phyloP scores from a whole-genome alignment of 2,329 filamentous ascomycete species.

The Pseudogymnoascus destructans region DNA sequence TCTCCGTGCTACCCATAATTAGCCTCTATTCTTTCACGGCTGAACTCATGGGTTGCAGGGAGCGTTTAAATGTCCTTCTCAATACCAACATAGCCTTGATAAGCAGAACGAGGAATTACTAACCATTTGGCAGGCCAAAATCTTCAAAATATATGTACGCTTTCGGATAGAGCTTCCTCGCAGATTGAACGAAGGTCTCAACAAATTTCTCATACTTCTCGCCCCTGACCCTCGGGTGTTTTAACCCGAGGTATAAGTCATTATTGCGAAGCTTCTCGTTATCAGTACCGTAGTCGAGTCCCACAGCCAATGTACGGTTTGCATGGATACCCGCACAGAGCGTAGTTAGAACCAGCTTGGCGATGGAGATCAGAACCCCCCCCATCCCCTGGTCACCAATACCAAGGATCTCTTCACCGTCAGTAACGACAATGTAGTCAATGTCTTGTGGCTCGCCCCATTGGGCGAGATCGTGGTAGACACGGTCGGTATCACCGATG shows the following conservation, averaged over 20 bases:
- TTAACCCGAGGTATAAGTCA: conserved; percentile 65
- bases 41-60: background rate
- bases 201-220: conserved; percentile 65
- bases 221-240: conserved; percentile 52
- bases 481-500: conserved; percentile 51
- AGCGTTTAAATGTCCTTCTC: background rate
- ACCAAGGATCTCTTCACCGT: conserved; percentile 62
- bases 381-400: conserved; percentile 85
- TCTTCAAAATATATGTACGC: conserved; percentile 87
- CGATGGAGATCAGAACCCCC: conserved; percentile 70
- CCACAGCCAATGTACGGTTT: conserved; percentile 62
- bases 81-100: background rate
- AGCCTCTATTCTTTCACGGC: background rate
- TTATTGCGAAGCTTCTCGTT: conserved; percentile 64
- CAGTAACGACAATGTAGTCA: conserved; percentile 76
- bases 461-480: conserved; percentile 52
- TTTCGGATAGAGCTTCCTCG: conserved; percentile 56
- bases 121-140: conserved; percentile 63
- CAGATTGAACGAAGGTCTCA: conserved; percentile 56
- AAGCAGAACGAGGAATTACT: conserved; percentile 10
- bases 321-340: conserved; percentile 80
- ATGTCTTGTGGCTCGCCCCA: conserved; percentile 63
- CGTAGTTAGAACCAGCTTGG: conserved; percentile 72
- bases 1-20: conserved; percentile 35
- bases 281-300: conserved; percentile 76